Evolutionary conservation across 305 asterid genomes (phyloP).

Genomic region (Rubia occidens): DNA sequence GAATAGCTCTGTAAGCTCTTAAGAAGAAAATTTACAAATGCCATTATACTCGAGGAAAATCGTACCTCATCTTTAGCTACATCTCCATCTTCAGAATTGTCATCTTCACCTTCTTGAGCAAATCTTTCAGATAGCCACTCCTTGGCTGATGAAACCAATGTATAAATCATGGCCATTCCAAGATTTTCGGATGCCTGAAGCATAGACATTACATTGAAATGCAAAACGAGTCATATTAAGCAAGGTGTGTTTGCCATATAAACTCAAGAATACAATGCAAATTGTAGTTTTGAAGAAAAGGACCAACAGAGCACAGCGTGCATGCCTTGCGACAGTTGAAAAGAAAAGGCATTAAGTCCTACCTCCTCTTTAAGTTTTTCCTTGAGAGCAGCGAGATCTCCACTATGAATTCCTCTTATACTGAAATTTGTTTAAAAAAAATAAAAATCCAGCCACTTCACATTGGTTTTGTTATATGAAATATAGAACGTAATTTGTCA

Average conservation of each 20-base stretch:
- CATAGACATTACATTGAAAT: not conserved
- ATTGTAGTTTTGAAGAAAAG: not conserved
- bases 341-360: conserved; percentile 17
- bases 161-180: conserved; percentile 96
- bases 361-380: conserved; percentile 89
- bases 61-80: conserved; percentile 75
- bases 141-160: conserved; percentile 84
- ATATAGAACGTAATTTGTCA: not conserved
- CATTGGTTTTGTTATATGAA: not conserved
- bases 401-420: conserved; percentile 61
- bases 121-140: conserved; percentile 94
- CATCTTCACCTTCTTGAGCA: conserved; percentile 55
- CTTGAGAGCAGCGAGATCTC: conserved; percentile 63
- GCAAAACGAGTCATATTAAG: not conserved
- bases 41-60: not conserved
- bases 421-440: conserved; percentile 32
- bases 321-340: not conserved
- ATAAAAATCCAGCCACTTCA: conserved; percentile 1
- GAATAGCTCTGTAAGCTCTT: not conserved
- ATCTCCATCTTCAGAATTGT: conserved; percentile 43
- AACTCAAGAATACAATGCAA: not conserved
- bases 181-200: conserved; percentile 76
- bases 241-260: not conserved
- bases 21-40: not conserved
- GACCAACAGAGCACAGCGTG: not conserved